These are phyloP conservation scores for Aspergillus carbonarius DNA, from an alignment of 2,329 filamentous ascomycete genomes.

Conservation along the genomic window DNA sequence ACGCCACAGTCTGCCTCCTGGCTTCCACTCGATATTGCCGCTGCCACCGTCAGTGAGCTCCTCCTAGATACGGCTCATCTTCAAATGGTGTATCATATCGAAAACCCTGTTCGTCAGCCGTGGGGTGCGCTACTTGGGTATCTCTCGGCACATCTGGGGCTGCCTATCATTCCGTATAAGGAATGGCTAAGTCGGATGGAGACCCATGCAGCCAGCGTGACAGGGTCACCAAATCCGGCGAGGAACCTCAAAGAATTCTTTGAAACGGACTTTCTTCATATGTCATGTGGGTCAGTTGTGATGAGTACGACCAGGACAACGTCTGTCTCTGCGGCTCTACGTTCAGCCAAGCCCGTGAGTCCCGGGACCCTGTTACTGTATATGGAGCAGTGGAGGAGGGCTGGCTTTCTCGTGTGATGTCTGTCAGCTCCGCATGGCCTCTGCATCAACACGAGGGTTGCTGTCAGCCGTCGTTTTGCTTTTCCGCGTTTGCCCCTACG, in stretches of 20 bases:
- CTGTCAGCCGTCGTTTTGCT: too few relatives aligned
- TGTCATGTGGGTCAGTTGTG: not conserved
- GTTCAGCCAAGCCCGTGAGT: not conserved
- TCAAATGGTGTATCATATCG: not conserved
- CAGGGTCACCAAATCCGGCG: not conserved
- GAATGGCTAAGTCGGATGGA: not conserved
- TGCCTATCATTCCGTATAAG: not conserved
- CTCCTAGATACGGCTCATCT: not conserved
- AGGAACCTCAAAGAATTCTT: not conserved
- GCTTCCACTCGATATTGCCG: not conserved
- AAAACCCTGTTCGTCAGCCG: not conserved
- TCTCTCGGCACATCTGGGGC: not conserved
- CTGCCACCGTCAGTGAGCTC: not conserved
- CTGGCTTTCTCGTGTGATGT: not conserved
- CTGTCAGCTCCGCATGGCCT: too few relatives aligned
- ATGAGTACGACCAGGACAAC: not conserved
- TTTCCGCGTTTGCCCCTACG: too few relatives aligned
- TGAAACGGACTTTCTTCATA: not conserved
- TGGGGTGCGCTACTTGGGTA: not conserved
- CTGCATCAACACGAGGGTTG: too few relatives aligned
- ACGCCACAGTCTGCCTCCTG: not conserved
- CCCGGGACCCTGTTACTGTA: not conserved
- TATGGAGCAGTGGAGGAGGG: not conserved
- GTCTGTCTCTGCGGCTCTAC: not conserved
- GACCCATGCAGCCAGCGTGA: not conserved